Conservation (phyloP, 2,329 filamentous ascomycete genomes). For the Apiospora phragmitis region DNA sequence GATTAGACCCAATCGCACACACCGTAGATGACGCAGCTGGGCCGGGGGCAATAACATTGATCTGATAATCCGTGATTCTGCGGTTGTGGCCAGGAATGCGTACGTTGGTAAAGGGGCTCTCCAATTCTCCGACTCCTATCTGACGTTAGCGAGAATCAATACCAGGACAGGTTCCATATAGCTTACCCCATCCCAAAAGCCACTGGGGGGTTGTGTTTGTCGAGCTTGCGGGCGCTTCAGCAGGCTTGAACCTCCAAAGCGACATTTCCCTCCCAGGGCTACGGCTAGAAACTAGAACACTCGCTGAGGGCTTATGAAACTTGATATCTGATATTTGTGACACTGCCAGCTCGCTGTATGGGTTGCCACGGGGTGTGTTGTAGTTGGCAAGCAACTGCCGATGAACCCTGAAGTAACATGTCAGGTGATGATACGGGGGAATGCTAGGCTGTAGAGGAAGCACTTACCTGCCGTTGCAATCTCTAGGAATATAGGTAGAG, state of each 20-base stretch:
- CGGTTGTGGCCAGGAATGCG: conserved; percentile 18
- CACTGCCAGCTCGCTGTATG: conserved; percentile 36
- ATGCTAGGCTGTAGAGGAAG: too few relatives aligned
- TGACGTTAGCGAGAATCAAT: neutral
- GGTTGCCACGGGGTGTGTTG: conserved; percentile 10
- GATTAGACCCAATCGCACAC: conserved; percentile 50
- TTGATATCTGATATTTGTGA: conserved; percentile 47
- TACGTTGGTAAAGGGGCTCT: conserved; percentile 16
- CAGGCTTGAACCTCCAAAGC: conserved; percentile 40
- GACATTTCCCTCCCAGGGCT: conserved; percentile 32
- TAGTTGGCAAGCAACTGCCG: conserved; percentile 23
- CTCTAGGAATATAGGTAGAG: conserved; percentile 43
- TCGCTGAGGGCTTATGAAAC: conserved; percentile 44
- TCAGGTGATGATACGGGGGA: neutral
- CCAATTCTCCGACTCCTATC: neutral
- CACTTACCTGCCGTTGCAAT: conserved; percentile 43
- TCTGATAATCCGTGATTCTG: conserved; percentile 34
- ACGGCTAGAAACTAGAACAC: conserved; percentile 44
- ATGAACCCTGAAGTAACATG: conserved; percentile 20
- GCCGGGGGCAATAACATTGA: conserved; percentile 37
- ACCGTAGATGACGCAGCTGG: conserved; percentile 37
- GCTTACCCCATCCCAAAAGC: conserved; percentile 31
- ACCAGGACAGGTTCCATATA: neutral
- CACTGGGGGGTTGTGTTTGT: conserved; percentile 34
- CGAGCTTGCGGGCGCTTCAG: conserved; percentile 22